Evolutionary conservation across 1,284 basidiomycete species (phyloP), one percentile per base, ranked within the genome.

Genomic region (Tilletia horrida): DNA sequence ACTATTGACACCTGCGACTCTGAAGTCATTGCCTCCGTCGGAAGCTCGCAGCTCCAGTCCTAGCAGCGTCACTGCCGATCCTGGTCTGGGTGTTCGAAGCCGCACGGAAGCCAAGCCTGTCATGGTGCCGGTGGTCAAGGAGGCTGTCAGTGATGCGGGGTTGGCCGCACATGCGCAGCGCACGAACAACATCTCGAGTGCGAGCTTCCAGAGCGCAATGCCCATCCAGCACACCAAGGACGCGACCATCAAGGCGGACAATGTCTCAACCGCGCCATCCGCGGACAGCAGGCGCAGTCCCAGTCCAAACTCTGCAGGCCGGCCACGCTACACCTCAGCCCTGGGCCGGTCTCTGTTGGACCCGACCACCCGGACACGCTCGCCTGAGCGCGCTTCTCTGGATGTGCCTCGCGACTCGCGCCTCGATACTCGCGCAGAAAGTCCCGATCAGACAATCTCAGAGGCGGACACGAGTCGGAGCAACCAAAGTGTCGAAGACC

Each of bases 251-350:
- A 44, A 43, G 55, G 40, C 31, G 21, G 27, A 52, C 50, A 25
- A 42, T 29, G 27, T 27, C 55, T 13, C 27, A 42, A 52, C 52
- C 11, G 65, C 23, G 14, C 6, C 23, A 25, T 43, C 31, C 9
- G 65, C 45, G 63, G 65, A 67, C 68, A 52, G 44, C 42, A 59
- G 50, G 55, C 40, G 68, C 1, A 25, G 63, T 59, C 25, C 73
- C 62, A 65, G 64, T 67, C 31, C 70, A 65, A 75, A 70, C 47
- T 70, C 74, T 45, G 69, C 66, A n/a, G 74, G 74, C 11, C 67
- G 76, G 35, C 71, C 72, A 23, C 35, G 74, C 4, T 78, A 70
- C 57, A 78, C 76, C 3, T 65, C 67, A 6, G 72, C 73, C n/a
- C 67, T 78, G 9, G 76, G 76, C 7, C 66, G 73, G 66, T 76